phyloP scores from a whole-genome alignment of 129 eudicot genomes.

The Calendula officinalis region DNA sequence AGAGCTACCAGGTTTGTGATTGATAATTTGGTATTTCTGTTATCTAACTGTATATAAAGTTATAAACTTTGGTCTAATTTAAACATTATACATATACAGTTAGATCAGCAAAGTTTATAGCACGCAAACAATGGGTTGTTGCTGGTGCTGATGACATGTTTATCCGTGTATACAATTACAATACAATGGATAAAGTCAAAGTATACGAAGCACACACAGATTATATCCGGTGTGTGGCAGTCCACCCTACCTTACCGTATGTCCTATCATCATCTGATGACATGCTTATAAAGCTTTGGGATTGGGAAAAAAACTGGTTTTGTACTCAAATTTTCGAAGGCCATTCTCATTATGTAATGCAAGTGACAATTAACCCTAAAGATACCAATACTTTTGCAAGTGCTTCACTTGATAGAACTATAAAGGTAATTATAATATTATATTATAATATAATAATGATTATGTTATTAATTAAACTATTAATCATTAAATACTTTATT shows the following conservation, averaged over 20 bases:
- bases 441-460: neutral
- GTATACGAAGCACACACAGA: constrained; percentile 92
- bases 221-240: constrained; percentile 93
- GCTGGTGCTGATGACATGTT: constrained; percentile 99
- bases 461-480: constrained; percentile 5
- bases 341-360: constrained; percentile 98
- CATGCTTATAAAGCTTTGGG: constrained; percentile 99
- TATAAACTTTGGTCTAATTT: constrained; percentile 12
- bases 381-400: constrained; percentile 93
- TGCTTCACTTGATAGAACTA: constrained; percentile 98
- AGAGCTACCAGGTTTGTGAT: constrained; percentile 71
- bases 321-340: constrained; percentile 98
- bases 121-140: constrained; percentile 97
- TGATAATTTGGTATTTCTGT: constrained; percentile 6
- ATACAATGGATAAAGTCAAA: constrained; percentile 94
- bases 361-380: constrained; percentile 93
- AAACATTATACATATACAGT: constrained; percentile 45
- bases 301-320: constrained; percentile 93
- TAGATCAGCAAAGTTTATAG: constrained; percentile 86
- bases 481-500: neutral
- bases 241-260: constrained; percentile 94
- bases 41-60: constrained; percentile 16
- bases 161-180: constrained; percentile 95
- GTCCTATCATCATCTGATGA: constrained; percentile 97
- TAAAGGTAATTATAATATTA: constrained; percentile 55